Percentiles rank a stretch among this genome's conserved stretches.
Evolutionary conservation across 305 asterid genomes (phyloP).

Genomic region (Plantago rigida): DNA sequence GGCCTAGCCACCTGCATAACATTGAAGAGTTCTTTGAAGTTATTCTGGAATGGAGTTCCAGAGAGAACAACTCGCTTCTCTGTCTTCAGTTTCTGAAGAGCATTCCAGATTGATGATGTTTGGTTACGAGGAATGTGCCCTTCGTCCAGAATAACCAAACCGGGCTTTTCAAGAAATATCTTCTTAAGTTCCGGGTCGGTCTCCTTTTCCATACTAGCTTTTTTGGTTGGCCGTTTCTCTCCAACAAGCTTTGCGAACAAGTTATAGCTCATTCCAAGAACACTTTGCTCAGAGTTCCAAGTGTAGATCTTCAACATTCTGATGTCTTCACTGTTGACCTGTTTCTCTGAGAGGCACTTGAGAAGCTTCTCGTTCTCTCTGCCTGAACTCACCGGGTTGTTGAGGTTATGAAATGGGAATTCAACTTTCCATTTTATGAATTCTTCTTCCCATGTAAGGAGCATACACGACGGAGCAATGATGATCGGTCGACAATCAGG

Average conservation of each 20-base stretch:
- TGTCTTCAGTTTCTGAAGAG: conserved; percentile 26
- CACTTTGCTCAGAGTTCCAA: conserved; percentile 26
- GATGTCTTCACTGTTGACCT: conserved; percentile 12
- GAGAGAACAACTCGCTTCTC: conserved; percentile 31
- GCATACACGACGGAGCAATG: conserved; percentile 37
- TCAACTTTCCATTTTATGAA: conserved; percentile 37
- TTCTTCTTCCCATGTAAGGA: conserved; percentile 40
- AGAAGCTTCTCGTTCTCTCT: conserved; percentile 21
- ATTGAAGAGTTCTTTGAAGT: conserved; percentile 38
- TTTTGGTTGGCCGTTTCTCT: conserved; percentile 3
- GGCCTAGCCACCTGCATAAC: conserved; percentile 35
- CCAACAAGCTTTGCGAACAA: conserved; percentile 25
- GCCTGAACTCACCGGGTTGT: conserved; percentile 23
- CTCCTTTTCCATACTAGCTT: neutral
- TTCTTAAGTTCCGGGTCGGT: neutral
- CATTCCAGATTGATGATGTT: conserved; percentile 27
- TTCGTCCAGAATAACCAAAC: conserved; percentile 37
- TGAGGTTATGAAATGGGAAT: conserved; percentile 37
- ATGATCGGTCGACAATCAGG: conserved; percentile 31
- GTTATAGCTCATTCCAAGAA: conserved; percentile 31
- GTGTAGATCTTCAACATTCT: conserved; percentile 29
- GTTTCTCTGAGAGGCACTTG: neutral
- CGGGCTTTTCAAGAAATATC: conserved; percentile 29
- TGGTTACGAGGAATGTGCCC: conserved; percentile 40
- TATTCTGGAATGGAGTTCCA: conserved; percentile 42